A percentile compares a stretch with the other conserved stretches of the same genome.
phyloP scores from a whole-genome alignment of 371 early-diverging fungal species.

The Syncephalastrum contaminatum region DNA sequence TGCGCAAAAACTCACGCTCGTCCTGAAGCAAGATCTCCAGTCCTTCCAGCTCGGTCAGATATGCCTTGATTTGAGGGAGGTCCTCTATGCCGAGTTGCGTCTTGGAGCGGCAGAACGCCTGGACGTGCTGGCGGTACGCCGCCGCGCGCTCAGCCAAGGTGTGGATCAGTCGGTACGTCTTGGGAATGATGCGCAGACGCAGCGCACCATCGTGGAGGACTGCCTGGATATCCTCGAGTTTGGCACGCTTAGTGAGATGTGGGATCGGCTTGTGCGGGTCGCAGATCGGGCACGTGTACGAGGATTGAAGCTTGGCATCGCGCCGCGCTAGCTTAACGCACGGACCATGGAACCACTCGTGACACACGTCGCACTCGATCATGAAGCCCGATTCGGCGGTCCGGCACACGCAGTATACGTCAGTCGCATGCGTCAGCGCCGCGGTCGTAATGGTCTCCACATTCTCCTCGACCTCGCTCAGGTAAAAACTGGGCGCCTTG shows the following conservation, averaged over 20 bases:
- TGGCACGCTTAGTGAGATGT: constrained; percentile 44
- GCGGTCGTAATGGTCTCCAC: constrained; percentile 15
- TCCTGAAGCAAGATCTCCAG: constrained; percentile 49
- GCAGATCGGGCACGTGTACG: constrained; percentile 75
- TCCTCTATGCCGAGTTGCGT: constrained; percentile 35
- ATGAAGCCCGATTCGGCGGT: constrained; percentile 63
- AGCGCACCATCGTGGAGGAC: constrained; percentile 42
- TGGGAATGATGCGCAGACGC: constrained; percentile 51
- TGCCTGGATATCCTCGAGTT: constrained; percentile 42
- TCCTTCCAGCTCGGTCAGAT: constrained; percentile 60
- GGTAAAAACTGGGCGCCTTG: constrained; percentile 7
- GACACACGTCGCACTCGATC: constrained; percentile 81
- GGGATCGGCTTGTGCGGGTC: constrained; percentile 38
- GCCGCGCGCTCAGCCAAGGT: constrained; percentile 41
- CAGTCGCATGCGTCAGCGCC: constrained; percentile 3
- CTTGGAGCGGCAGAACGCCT: constrained; percentile 41
- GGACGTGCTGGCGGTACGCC: constrained; percentile 30
- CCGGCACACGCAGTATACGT: constrained; percentile 62
- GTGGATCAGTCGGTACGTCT: constrained; percentile 52
- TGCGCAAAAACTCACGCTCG: constrained; percentile 44
- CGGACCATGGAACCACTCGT: constrained; percentile 76
- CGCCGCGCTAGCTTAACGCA: constrained; percentile 67
- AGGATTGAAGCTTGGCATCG: constrained; percentile 49
- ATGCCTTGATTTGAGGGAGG: constrained; percentile 35
- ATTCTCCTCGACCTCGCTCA: constrained; percentile 14